phyloP scores from a whole-genome alignment of 2,329 filamentous ascomycete species.

The Fusarium virguliforme region DNA sequence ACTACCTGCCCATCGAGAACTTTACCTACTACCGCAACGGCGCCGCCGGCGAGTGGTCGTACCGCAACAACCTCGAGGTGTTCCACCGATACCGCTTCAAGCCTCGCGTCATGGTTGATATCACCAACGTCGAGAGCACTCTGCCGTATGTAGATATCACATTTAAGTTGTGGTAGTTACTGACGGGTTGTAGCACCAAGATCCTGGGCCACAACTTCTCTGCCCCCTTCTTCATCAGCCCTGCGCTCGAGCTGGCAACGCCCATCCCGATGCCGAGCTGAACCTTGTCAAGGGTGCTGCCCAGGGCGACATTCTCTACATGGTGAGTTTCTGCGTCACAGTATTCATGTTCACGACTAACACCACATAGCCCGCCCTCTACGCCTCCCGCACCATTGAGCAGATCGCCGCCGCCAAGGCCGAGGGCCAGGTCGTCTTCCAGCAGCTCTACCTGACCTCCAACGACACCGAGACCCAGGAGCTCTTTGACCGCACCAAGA shows the following conservation, averaged over 20 bases:
- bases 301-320: slow-evolving; percentile 67
- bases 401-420: slow-evolving; percentile 58
- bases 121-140: slow-evolving; percentile 61
- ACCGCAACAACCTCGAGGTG: slow-evolving; percentile 71
- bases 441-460: slow-evolving; percentile 53
- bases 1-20: slow-evolving; percentile 62
- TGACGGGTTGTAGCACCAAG: slow-evolving; percentile 57
- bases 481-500: slow-evolving; percentile 54
- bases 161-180: not conserved
- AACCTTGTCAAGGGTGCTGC: slow-evolving; percentile 67
- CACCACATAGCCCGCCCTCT: slow-evolving; percentile 53
- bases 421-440: slow-evolving; percentile 58
- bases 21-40: slow-evolving; percentile 73
- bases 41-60: slow-evolving; percentile 70
- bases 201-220: slow-evolving; percentile 70
- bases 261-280: slow-evolving; percentile 63
- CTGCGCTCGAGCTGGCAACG: slow-evolving; percentile 63
- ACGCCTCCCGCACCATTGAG: slow-evolving; percentile 56
- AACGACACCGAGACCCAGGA: slow-evolving; percentile 56
- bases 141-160: slow-evolving; percentile 50
- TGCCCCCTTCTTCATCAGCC: slow-evolving; percentile 70
- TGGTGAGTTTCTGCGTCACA: slow-evolving; percentile 49
- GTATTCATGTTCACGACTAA: not conserved
- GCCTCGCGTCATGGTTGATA: slow-evolving; percentile 67
- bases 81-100: slow-evolving; percentile 66